phyloP scores from a whole-genome alignment of 2,329 filamentous ascomycete genomes.

The Ascochyta pisi region DNA sequence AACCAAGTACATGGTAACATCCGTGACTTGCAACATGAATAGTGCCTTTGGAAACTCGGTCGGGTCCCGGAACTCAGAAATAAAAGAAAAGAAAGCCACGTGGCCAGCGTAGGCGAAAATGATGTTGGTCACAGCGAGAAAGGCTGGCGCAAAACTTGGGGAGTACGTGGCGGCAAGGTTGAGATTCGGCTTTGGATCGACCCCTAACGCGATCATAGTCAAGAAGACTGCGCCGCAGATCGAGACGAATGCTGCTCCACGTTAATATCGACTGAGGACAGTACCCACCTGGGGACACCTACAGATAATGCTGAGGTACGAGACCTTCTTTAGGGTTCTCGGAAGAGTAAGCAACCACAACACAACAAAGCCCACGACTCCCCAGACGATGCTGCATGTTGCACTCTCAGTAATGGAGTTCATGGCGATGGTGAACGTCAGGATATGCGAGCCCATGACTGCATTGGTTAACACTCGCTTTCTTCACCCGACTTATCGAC shows the following conservation, averaged over 20 bases:
- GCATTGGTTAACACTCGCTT: background rate
- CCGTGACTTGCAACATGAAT: constrained; percentile 63
- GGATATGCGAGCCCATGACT: constrained; percentile 65
- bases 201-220: constrained; percentile 70
- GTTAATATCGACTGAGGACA: no score
- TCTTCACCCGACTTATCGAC: constrained; percentile 1
- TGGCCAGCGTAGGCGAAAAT: constrained; percentile 73
- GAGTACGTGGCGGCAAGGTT: constrained; percentile 24
- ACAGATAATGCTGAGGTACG: constrained; percentile 65
- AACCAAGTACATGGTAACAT: constrained; percentile 69
- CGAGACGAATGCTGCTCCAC: constrained; percentile 60
- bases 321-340: constrained; percentile 67
- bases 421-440: constrained; percentile 73
- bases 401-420: constrained; percentile 66
- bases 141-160: constrained; percentile 25
- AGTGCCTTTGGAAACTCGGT: constrained; percentile 68
- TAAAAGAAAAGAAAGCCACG: constrained; percentile 71
- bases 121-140: constrained; percentile 60
- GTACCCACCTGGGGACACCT: no score
- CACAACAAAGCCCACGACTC: constrained; percentile 64
- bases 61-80: constrained; percentile 68
- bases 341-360: constrained; percentile 68
- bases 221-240: constrained; percentile 69
- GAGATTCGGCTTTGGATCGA: constrained; percentile 48
- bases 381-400: constrained; percentile 69